Evolutionary conservation across 805 yeast genomes (phyloP), one percentile per base, ranked within the genome.

Genomic region (Ogataea haglerorum): DNA sequence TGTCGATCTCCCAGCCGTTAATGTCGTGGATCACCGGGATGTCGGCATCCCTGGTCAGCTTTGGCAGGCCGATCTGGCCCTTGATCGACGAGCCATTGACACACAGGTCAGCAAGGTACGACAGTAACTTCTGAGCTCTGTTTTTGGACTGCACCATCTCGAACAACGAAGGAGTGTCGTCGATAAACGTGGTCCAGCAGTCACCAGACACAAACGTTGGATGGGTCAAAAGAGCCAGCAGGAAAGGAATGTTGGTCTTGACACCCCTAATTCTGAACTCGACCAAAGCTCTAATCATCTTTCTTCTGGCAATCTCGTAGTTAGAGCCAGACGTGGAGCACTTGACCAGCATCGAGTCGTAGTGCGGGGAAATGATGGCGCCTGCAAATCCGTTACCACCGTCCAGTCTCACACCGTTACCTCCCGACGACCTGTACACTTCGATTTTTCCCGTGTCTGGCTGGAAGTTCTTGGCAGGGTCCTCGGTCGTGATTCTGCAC

Each of bases 361-460:
- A 91, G 68, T 88, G 96, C 30, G 99, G 99, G 24, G 96, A 83
- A 53, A 91, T 93, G 52, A 93, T 81, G 16, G 97, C 85, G 50
- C 99, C 99, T 10, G 96, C 95, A 65, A 88, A 91, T 3, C 96
- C 97, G 63, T 91, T 91, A 69, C 98, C 98, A 71, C 99, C 99
- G 60, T 91, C 99, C 54, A 93, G 76, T 72, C 99, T 82, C 34
- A 93, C 97, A 66, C 99, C 99, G 61, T 93, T 93, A 74, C 99
- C 99, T 69, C 99, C 99, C 16, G 98, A 87, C 33, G 97, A 89
- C 66, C 98, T 81, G 73, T 91, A 91, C 33, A 91, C 99, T 67
- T 91, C 99, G 56, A 91, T 85, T 68, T 90, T 89, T 63, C 99
- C 99, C 3, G 98, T 93, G 63, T 91, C 99, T 12, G 99, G 99